Evolutionary conservation across 306 rosid species (phyloP), one percentile per base, ranked within the genome.

Genomic region (Medicago lupulina): DNA sequence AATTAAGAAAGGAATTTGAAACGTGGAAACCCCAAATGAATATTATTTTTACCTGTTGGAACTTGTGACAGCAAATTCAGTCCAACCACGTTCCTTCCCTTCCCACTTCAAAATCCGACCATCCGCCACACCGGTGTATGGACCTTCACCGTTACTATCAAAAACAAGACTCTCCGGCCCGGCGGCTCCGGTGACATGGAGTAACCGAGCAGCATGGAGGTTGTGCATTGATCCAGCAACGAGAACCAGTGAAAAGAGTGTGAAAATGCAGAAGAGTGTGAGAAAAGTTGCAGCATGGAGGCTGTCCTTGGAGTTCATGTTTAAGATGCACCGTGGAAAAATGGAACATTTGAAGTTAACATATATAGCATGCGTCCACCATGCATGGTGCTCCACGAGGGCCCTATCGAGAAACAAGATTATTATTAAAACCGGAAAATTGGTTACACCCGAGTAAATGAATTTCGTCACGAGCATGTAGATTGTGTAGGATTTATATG

Each of bases 81-180:
- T 71, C 97, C 98, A 92, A 53, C 89, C 93, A 21, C 76, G 85
- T 15, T 16, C 87, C 16, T 81, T 83, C 10, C 88, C 89, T 55
- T 84, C 82, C 97, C 95, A 87, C 74, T 88, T 90, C 28, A 92
- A 92, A 75, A 95, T 83, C 78, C 98, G 87, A n/a, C 98, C 97
- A 18, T 95, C 98, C 47, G 93, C 96, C 18, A 92, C 97, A 11
- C 98, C 96, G 10, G 92, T 89, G 86, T 90, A 95, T 2, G 97
- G 97, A 0, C 97, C 98, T 23, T 83, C 87, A 2, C 97, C 97
- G 34, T 70, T 51, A 1, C 79, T 50, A 61, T 95, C 96, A 69
- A 95, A 95, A 12, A 71, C 93, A 9, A 95, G 71, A 71, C 98
- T 95, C 81, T 95, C 98, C n/a, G 97, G 97, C 1, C 98, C 98